A percentile compares a stretch with the other conserved stretches of the same genome.
Conservation (phyloP, 306 rosid genomes). For the Cicer yamashitae region DNA sequence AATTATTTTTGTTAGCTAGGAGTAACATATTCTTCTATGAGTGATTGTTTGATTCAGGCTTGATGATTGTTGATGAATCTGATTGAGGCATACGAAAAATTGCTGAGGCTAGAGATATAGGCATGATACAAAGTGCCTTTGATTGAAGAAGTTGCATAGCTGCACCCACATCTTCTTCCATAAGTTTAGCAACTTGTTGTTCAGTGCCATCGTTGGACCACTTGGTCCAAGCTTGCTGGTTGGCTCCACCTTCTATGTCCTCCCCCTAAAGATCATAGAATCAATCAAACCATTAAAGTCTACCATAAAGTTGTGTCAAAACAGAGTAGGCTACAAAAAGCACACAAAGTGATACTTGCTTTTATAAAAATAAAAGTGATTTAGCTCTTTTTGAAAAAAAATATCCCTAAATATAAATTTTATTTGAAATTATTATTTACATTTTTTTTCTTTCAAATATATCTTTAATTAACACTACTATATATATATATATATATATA, state of each 20-base stretch:
- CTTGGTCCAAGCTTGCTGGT: conserved; percentile 83
- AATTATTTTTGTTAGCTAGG: conserved; percentile 4
- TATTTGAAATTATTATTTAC: no score
- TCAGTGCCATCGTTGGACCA: conserved; percentile 98
- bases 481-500: no score
- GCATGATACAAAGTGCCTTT: conserved; percentile 98
- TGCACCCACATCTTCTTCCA: conserved; percentile 99
- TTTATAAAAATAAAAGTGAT: no score
- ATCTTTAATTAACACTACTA: no score
- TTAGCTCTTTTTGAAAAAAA: no score
- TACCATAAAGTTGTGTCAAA: background rate
- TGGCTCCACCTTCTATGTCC: conserved; percentile 63
- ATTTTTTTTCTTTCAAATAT: no score
- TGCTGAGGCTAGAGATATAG: conserved; percentile 92
- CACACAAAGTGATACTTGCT: background rate
- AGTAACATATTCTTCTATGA: conserved; percentile 48
- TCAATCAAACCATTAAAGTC: background rate
- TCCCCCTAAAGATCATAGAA: conserved; percentile 59
- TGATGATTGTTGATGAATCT: conserved; percentile 59
- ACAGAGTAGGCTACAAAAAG: conserved; percentile 1
- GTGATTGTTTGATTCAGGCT: conserved; percentile 80
- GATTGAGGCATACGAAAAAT: conserved; percentile 79
- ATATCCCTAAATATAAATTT: no score
- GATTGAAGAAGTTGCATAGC: conserved; percentile 98
- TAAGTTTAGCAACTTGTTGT: conserved; percentile 90